Evolutionary conservation across 805 yeast species (phyloP), one percentile per base, ranked within the genome.

Genomic region (Myxozyma lipomycoides): DNA sequence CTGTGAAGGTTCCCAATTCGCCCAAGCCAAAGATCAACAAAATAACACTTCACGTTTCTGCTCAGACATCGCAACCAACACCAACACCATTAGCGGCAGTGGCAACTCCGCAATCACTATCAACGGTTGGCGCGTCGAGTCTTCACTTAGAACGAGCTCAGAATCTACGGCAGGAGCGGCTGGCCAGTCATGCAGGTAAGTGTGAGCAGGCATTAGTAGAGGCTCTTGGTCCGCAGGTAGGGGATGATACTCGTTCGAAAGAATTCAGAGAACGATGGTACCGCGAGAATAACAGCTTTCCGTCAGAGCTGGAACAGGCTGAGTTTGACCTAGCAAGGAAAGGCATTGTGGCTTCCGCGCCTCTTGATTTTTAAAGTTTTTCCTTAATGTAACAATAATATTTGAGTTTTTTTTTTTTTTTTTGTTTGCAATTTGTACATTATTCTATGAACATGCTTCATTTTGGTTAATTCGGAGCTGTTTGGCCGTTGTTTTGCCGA

Each of bases 241-340:
- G 63, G 61, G 66, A 70, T 57, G 70, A 70, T 21, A 53, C 69
- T 7, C 72, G 70, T 26, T 69, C 68, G 0, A 70, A 69, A 21
- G 67, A 65, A 38, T 69, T 68, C 62, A 58, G 67, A 41, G 64
- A 65, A 42, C 63, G 67, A 40, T 70, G 73, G 74, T 55, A 58
- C 42, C 67, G 67, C 34, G 69, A 68, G 43, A 65, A 70, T 48
- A 68, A 65, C n/a, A 55, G 61, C 9, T 46, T 46, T 23, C 67
- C 66, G 7, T 44, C 61, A 2, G 60, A 61, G 30, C 66, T 66
- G 42, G 67, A 66, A 48, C 43, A 47, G 40, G 45, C 51, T 38
- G 51, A 49, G 17, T 12, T 46, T 46, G 55, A 43, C 12, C 32
- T 51, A 15, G 55, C 51, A 22, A 38, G 30, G 45, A 21, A 22